Evolutionary conservation across 2,329 filamentous ascomycete species (phyloP), one percentile per base, ranked within the genome.

Genomic region (Ceratocystis lukuohia): DNA sequence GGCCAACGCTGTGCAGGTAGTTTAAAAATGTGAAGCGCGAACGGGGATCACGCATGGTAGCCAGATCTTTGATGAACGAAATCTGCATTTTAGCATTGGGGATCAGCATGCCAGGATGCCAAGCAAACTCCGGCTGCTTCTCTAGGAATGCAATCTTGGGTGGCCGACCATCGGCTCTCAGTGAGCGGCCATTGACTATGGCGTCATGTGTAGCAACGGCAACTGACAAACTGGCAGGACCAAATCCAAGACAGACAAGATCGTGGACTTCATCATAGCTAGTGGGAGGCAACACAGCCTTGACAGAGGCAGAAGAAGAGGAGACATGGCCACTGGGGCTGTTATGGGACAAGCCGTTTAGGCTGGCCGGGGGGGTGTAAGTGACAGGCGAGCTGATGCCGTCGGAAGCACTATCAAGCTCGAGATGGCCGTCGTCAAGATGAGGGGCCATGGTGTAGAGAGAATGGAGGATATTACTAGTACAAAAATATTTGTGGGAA

Each of bases 71-170:
- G 78, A 97, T 83, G 78, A 96, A 97, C 8, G 90, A 95, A 71
- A 97, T 97, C 74, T 97, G 93, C 93, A 97, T 97, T 77, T 88
- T 91, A 64, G 92, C 89, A 4, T 91, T 92, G 0, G 91, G 90
- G 2, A 97, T 83, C 68, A 96, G 84, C 93, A 97, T 97, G 68
- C 93, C 93, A 0, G 91, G 86, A 75, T 97, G 93, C 93, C 93
- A 97, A 67, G 88, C 85, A 73, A 97, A 97, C 61, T 81, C 78
- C 41, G 80, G 73, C 76, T 97, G 93, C 75, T 89, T 88, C 79
- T 97, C 93, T 28, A 97, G 77, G 76, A 96, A 97, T 57, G 89
- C 82, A 2, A 96, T 86, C 74, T 88, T 91, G 61, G 90, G 88
- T 67, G 79, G 76, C 72, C 71, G 61, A 37, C 57, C 33, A 33